Evolutionary conservation across 1,139 yeast species (phyloP).

Genomic region (Yamadazyma diospyri): DNA sequence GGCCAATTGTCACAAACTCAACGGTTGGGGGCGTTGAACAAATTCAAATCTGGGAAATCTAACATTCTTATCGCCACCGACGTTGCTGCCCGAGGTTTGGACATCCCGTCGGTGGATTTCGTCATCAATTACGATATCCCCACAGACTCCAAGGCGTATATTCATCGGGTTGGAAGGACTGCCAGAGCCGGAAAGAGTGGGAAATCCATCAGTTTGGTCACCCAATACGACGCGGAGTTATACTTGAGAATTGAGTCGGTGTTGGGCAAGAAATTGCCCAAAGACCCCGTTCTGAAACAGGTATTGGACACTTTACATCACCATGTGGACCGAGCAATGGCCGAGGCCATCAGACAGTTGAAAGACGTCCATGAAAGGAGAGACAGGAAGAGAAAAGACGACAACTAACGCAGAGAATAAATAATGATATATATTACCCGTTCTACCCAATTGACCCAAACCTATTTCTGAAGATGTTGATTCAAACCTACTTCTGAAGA

Average conservation of each 20-base stretch:
- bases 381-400: constrained; percentile 22
- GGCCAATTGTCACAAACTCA: constrained; percentile 93
- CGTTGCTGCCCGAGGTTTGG: constrained; percentile 97
- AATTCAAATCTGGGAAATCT: constrained; percentile 82
- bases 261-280: constrained; percentile 74
- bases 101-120: constrained; percentile 90
- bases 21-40: constrained; percentile 87
- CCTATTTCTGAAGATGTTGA: constrained; percentile 22
- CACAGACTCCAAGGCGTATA: constrained; percentile 96
- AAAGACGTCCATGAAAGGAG: constrained; percentile 62
- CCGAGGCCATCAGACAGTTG: constrained; percentile 84
- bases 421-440: neutral
- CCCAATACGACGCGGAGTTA: constrained; percentile 91
- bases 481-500: too few species aligned
- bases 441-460: neutral
- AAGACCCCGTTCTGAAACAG: constrained; percentile 69
- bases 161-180: constrained; percentile 96
- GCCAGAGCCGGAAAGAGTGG: constrained; percentile 98
- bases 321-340: constrained; percentile 87
- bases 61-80: constrained; percentile 91
- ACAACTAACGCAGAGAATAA: too few species aligned
- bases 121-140: constrained; percentile 95
- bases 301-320: constrained; percentile 77
- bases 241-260: constrained; percentile 87
- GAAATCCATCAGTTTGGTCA: constrained; percentile 83